Evolutionary conservation across 2,329 filamentous ascomycete genomes (phyloP).

Genomic region (Nothophoma quercina): DNA sequence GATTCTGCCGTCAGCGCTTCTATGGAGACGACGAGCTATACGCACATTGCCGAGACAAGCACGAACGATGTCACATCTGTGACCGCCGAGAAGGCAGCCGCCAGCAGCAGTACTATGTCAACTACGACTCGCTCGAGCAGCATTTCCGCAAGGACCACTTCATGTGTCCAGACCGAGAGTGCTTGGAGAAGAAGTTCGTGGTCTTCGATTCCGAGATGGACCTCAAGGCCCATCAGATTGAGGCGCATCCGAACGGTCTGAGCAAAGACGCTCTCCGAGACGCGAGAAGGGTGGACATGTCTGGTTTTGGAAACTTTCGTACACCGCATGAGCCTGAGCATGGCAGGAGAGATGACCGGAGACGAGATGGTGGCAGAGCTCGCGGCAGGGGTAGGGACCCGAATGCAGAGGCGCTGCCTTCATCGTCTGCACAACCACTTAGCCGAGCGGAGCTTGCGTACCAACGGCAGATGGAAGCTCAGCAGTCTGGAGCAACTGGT

Average conservation of each 20-base stretch:
- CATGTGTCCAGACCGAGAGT: constrained; percentile 83
- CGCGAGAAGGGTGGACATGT: constrained; percentile 84
- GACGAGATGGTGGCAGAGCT: constrained; percentile 57
- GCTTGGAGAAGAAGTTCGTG: constrained; percentile 95
- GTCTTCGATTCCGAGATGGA: constrained; percentile 96
- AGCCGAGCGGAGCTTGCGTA: constrained; percentile 88
- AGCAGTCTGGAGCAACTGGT: constrained; percentile 80
- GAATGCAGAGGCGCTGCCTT: constrained; percentile 80
- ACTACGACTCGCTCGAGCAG: constrained; percentile 84
- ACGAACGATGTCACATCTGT: constrained; percentile 95
- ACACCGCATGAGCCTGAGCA: constrained; percentile 71
- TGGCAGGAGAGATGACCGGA: constrained; percentile 52
- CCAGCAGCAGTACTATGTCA: constrained; percentile 86
- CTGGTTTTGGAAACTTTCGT: constrained; percentile 77
- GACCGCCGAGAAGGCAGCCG: constrained; percentile 70
- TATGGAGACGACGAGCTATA: constrained; percentile 97
- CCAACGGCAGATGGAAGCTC: constrained; percentile 90
- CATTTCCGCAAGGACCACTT: constrained; percentile 92
- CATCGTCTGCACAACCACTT: constrained; percentile 79
- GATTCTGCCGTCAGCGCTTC: constrained; percentile 89
- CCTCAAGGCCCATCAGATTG: constrained; percentile 89
- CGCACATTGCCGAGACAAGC: constrained; percentile 89
- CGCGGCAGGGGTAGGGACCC: constrained; percentile 80
- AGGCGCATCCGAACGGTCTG: constrained; percentile 78
- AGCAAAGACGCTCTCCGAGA: constrained; percentile 86